These are phyloP conservation scores for Pseudogymnoascus sp. DNA, from an alignment of 2,329 filamentous ascomycete species.

Conservation along the genomic window DNA sequence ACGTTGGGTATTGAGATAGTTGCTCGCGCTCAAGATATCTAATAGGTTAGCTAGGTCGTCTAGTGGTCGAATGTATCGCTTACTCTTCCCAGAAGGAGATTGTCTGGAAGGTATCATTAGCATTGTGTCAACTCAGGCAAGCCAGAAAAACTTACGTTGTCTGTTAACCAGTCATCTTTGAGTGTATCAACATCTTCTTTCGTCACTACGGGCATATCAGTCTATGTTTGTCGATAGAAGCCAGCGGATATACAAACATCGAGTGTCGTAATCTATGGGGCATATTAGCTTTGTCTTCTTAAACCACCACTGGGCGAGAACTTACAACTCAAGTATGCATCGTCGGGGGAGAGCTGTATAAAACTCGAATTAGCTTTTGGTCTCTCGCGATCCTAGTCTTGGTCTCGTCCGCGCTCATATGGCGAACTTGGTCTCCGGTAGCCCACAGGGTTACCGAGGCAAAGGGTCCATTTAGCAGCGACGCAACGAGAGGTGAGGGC, in stretches of 20 bases:
- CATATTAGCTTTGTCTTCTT: background rate
- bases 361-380: background rate
- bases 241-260: conserved; percentile 41
- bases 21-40: conserved; percentile 86
- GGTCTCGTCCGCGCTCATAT: background rate
- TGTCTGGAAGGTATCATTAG: conserved; percentile 49
- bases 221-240: conserved; percentile 17
- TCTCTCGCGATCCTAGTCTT: background rate
- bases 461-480: background rate
- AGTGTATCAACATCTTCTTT: conserved; percentile 84
- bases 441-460: background rate
- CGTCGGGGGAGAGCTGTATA: conserved; percentile 50
- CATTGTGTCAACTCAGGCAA: conserved; percentile 10
- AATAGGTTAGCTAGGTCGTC: conserved; percentile 18
- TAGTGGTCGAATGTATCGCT: conserved; percentile 15
- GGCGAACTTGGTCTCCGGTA: background rate
- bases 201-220: conserved; percentile 55
- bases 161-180: conserved; percentile 90
- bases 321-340: conserved; percentile 66
- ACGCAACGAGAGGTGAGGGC: background rate
- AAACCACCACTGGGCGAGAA: conserved; percentile 20
- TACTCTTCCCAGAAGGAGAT: conserved; percentile 99
- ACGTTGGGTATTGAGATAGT: conserved; percentile 70
- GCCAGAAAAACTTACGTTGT: conserved; percentile 62
- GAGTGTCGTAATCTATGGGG: conserved; percentile 55